phyloP scores from a whole-genome alignment of 805 yeast species.

The Zygotorulaspora florentina region DNA sequence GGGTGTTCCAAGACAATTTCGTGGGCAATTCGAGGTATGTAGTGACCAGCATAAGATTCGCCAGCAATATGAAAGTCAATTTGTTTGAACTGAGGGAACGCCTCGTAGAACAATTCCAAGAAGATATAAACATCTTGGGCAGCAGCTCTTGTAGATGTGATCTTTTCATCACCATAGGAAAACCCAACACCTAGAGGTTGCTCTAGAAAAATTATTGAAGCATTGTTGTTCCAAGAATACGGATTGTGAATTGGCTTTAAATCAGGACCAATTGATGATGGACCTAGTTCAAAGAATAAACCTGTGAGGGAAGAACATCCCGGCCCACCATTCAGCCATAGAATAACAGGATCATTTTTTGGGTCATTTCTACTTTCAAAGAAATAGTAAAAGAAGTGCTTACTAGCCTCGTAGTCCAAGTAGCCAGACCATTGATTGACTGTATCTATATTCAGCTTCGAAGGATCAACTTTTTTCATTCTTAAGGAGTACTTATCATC shows the following conservation, averaged over 20 bases:
- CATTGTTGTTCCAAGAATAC: slow-evolving; percentile 86
- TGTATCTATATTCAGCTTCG: slow-evolving; percentile 62
- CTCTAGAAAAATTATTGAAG: slow-evolving; percentile 85
- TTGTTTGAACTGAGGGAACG: slow-evolving; percentile 66
- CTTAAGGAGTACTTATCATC: slow-evolving; percentile 25
- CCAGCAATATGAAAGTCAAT: slow-evolving; percentile 74
- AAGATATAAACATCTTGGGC: slow-evolving; percentile 85
- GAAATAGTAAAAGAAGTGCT: slow-evolving; percentile 90
- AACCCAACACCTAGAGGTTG: slow-evolving; percentile 94
- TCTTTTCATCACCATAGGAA: slow-evolving; percentile 65
- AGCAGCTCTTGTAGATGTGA: slow-evolving; percentile 72
- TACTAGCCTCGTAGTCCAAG: slow-evolving; percentile 69
- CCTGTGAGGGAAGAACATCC: slow-evolving; percentile 94
- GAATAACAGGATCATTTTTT: slow-evolving; percentile 71
- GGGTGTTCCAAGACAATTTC: slow-evolving; percentile 43
- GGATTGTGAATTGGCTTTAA: slow-evolving; percentile 74
- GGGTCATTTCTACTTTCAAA: slow-evolving; percentile 92
- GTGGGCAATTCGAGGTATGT: slow-evolving; percentile 65
- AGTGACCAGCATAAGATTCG: slow-evolving; percentile 82
- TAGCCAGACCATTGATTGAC: slow-evolving; percentile 83
- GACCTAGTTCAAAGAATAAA: slow-evolving; percentile 86
- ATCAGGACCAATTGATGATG: slow-evolving; percentile 63
- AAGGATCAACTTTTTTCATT: slow-evolving; percentile 26
- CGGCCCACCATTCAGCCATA: slow-evolving; percentile 95
- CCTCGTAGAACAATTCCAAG: slow-evolving; percentile 74